Percentiles rank a stretch among this genome's conserved stretches.
Conservation (phyloP, 1,284 basidiomycete genomes). For the Ceratobasidium sp. region DNA sequence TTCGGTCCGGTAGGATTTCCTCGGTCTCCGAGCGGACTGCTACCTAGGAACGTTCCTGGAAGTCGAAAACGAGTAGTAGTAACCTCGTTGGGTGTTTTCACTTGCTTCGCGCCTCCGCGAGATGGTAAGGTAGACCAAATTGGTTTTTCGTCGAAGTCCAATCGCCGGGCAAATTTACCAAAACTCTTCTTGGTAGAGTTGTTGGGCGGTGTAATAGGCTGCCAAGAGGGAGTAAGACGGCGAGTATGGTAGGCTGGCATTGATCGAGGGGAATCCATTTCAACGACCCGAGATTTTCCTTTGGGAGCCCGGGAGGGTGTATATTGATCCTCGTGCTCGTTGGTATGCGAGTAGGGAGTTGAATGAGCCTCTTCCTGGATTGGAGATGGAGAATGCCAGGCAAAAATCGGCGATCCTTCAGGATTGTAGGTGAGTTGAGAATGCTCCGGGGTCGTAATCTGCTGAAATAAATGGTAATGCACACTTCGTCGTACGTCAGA, state of each 20-base stretch:
- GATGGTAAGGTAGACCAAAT: slow-evolving; percentile 34
- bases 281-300: not conserved
- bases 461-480: too few relatives aligned
- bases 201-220: slow-evolving; percentile 12
- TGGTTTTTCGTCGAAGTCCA: slow-evolving; percentile 27
- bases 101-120: not conserved
- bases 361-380: not conserved
- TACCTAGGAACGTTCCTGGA: slow-evolving; percentile 26
- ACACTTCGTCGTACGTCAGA: not conserved
- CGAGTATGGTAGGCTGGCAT: not conserved
- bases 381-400: not conserved
- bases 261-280: not conserved
- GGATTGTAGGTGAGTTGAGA: not conserved
- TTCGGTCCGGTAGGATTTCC: not conserved
- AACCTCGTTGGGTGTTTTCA: slow-evolving; percentile 6
- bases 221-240: not conserved
- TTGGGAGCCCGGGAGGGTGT: too few relatives aligned
- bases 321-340: not conserved
- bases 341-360: not conserved
- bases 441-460: not conserved
- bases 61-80: slow-evolving; percentile 20
- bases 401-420: not conserved
- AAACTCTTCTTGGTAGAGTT: not conserved
- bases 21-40: not conserved
- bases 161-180: not conserved